Evolutionary conservation across 192 early-diverging fungal species (phyloP).

Genomic region (Coemansia sp.): DNA sequence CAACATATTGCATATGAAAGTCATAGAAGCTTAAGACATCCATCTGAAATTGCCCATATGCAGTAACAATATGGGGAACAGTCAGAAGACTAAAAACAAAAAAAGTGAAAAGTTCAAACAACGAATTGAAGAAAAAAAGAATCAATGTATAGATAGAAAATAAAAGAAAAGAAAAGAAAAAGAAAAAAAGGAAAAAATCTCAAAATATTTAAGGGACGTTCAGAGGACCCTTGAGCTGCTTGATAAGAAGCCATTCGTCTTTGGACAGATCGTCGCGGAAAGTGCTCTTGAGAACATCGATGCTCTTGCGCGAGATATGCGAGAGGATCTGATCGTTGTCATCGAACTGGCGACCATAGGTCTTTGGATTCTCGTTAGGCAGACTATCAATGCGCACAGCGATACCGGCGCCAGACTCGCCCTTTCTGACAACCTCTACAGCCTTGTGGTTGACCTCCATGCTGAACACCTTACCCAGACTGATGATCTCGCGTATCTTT

Average conservation of each 20-base stretch:
- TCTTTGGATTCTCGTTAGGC: constrained; percentile 82
- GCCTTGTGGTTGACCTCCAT: constrained; percentile 94
- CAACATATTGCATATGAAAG: too few relatives aligned
- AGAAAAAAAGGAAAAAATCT: too few relatives aligned
- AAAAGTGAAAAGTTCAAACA: not conserved
- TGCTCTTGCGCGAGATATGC: constrained; percentile 83
- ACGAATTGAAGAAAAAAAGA: too few relatives aligned
- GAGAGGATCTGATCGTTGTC: constrained; percentile 78
- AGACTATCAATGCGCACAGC: constrained; percentile 90
- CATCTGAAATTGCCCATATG: too few relatives aligned
- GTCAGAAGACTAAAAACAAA: constrained; percentile 1
- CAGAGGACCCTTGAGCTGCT: constrained; percentile 76
- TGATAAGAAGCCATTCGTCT: constrained; percentile 83
- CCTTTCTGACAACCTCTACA: constrained; percentile 79
- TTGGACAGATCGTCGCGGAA: constrained; percentile 91
- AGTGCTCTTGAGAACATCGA: constrained; percentile 91
- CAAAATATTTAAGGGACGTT: constrained; percentile 35
- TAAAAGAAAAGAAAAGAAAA: too few relatives aligned
- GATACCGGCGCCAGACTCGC: constrained; percentile 79
- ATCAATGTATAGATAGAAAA: too few relatives aligned
- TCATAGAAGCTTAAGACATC: too few relatives aligned
- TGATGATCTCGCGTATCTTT: constrained; percentile 70
- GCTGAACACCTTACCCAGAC: constrained; percentile 84
- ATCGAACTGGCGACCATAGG: constrained; percentile 91
- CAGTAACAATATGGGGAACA: not conserved